Evolutionary conservation across 805 yeast species (phyloP).

Genomic region (Wickerhamiella hasegawae): DNA sequence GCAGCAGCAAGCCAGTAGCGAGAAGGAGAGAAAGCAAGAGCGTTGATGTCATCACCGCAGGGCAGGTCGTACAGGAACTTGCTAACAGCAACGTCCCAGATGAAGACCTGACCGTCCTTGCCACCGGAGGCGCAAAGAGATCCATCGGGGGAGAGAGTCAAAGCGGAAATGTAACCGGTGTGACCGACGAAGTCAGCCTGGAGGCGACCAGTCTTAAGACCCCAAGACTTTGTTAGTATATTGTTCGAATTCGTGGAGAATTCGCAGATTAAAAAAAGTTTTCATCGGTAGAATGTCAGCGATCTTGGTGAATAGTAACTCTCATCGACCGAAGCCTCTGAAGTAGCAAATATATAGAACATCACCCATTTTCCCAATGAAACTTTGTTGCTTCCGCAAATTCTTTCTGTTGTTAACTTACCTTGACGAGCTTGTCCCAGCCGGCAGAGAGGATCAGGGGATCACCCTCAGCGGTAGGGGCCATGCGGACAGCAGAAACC

Average conservation of each 20-base stretch:
- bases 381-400: conserved; percentile 1
- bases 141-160: conserved; percentile 99
- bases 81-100: conserved; percentile 90
- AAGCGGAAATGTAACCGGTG: conserved; percentile 95
- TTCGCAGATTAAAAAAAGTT: neutral
- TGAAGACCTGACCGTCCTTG: conserved; percentile 96
- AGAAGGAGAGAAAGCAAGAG: conserved; percentile 99
- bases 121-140: conserved; percentile 99
- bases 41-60: conserved; percentile 82
- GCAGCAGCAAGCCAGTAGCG: conserved; percentile 99
- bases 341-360: conserved; percentile 96
- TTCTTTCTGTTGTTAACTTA: conserved; percentile 35
- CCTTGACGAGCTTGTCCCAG: conserved; percentile 98
- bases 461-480: conserved; percentile 48
- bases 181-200: conserved; percentile 97
- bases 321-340: conserved; percentile 71
- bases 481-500: conserved; percentile 96
- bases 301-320: conserved; percentile 97
- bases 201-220: conserved; percentile 64
- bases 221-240: conserved; percentile 65
- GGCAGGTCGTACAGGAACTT: conserved; percentile 79
- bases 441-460: conserved; percentile 83
- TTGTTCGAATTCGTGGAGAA: conserved; percentile 4
- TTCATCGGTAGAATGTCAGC: conserved; percentile 46
- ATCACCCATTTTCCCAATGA: conserved; percentile 39